These are phyloP conservation scores for Phalaenopsis aphrodite DNA, from an alignment of 106 monocot species.

Conservation along the genomic window DNA sequence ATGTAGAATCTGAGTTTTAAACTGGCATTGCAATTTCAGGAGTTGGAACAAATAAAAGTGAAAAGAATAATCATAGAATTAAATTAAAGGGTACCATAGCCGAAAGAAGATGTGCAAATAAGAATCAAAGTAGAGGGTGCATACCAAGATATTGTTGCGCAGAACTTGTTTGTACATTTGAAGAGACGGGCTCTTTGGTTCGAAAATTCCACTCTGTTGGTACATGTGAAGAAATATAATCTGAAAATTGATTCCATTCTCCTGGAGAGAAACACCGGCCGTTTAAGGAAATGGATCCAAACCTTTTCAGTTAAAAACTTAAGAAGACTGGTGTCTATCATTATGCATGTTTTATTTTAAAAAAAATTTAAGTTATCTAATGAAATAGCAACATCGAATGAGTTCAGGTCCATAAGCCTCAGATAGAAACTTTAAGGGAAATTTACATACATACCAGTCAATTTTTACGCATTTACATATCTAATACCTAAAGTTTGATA, in stretches of 20 bases:
- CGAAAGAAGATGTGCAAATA: background rate
- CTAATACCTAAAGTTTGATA: too few species aligned
- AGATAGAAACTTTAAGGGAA: background rate
- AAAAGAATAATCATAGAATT: background rate
- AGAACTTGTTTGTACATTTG: constrained; percentile 3
- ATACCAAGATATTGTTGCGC: constrained; percentile 7
- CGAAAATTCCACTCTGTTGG: constrained; percentile 8
- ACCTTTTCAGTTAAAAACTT: background rate
- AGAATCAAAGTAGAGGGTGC: background rate
- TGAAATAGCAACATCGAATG: background rate
- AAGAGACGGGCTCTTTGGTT: constrained; percentile 6
- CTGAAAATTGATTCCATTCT: constrained; percentile 12
- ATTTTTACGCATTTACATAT: too few species aligned
- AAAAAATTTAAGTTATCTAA: background rate
- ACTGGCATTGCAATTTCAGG: too few species aligned
- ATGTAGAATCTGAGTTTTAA: too few species aligned
- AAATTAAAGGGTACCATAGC: background rate
- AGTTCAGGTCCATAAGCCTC: background rate
- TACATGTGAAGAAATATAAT: constrained; percentile 11
- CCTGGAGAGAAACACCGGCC: background rate
- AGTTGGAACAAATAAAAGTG: background rate
- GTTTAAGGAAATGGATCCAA: background rate
- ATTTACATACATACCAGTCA: too few species aligned
- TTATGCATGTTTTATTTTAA: background rate
- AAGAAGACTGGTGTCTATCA: background rate